A percentile compares a stretch with the other conserved stretches of the same genome.
phyloP scores from a whole-genome alignment of 352 stramenopile species.

The Pythium guiyangense region DNA sequence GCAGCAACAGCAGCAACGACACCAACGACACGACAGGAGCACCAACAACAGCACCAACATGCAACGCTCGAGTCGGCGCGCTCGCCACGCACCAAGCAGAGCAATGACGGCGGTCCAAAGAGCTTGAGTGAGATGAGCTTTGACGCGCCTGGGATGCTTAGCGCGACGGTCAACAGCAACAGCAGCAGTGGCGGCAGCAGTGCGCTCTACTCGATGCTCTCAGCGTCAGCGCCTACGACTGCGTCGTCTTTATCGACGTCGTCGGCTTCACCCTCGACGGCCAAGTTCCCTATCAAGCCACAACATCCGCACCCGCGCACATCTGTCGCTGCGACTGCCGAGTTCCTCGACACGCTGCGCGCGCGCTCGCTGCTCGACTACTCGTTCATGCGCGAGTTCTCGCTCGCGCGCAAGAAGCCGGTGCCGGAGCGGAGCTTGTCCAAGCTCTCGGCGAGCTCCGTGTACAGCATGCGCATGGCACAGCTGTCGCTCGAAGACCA shows the following conservation, averaged over 20 bases:
- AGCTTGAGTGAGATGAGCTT: constrained; percentile 12
- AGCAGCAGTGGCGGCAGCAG: neutral
- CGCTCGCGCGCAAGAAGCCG: constrained; percentile 28
- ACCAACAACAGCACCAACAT: too few species aligned
- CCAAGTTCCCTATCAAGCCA: constrained; percentile 12
- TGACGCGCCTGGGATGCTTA: neutral
- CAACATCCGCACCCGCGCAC: constrained; percentile 10
- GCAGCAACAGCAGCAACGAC: too few species aligned
- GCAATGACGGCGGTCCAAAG: neutral
- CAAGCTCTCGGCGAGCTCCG: constrained; percentile 27
- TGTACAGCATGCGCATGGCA: constrained; percentile 41
- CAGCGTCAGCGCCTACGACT: neutral
- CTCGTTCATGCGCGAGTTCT: constrained; percentile 51
- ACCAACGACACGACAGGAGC: too few species aligned
- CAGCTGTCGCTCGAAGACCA: constrained; percentile 38
- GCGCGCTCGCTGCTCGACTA: constrained; percentile 43
- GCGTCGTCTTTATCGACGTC: too few species aligned
- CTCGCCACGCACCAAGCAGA: neutral
- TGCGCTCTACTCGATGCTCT: constrained; percentile 8
- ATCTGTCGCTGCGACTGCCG: constrained; percentile 5
- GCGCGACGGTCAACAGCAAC: too few species aligned
- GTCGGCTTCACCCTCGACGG: neutral
- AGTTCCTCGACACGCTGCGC: constrained; percentile 30
- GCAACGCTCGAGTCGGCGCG: neutral
- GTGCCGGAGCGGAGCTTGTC: constrained; percentile 34